Evolutionary conservation across 1,284 basidiomycete genomes (phyloP).

Genomic region (Polyporus tsugae): DNA sequence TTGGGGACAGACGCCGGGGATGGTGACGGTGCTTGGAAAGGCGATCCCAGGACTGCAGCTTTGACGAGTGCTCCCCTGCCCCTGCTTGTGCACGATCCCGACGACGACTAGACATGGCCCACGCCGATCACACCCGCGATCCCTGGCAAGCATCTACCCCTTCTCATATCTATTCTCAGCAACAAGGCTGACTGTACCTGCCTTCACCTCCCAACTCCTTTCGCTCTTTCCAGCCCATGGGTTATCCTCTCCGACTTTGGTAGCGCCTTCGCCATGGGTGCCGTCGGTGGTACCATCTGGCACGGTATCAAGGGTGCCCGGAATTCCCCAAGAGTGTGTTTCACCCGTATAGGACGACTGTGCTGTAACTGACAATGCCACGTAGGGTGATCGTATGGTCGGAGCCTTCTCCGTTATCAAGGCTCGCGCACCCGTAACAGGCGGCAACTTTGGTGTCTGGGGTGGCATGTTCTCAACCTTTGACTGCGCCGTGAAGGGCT

Average conservation of each 20-base stretch:
- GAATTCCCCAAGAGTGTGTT: slow-evolving; percentile 91
- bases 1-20: slow-evolving; percentile 8
- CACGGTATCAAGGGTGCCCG: slow-evolving; percentile 98
- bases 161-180: no score
- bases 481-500: slow-evolving; percentile 98
- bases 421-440: slow-evolving; percentile 96
- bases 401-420: slow-evolving; percentile 98
- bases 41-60: slow-evolving; percentile 19
- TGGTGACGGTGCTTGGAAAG: slow-evolving; percentile 11
- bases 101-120: slow-evolving; percentile 61
- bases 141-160: slow-evolving; percentile 70
- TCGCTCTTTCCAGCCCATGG: slow-evolving; percentile 78
- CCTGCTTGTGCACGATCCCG: slow-evolving; percentile 33
- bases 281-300: slow-evolving; percentile 97
- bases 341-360: not conserved
- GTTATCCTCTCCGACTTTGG: slow-evolving; percentile 99
- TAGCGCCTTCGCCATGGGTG: slow-evolving; percentile 96
- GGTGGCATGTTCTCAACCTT: slow-evolving; percentile 98
- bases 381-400: slow-evolving; percentile 90
- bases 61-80: slow-evolving; percentile 1
- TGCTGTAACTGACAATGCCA: slow-evolving; percentile 1
- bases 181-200: slow-evolving; percentile 17
- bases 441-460: slow-evolving; percentile 98
- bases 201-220: slow-evolving; percentile 8
- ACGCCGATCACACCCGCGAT: slow-evolving; percentile 93